Evolutionary conservation across 1,284 basidiomycete species (phyloP).

Genomic region (Rhizopogon hawkerae): DNA sequence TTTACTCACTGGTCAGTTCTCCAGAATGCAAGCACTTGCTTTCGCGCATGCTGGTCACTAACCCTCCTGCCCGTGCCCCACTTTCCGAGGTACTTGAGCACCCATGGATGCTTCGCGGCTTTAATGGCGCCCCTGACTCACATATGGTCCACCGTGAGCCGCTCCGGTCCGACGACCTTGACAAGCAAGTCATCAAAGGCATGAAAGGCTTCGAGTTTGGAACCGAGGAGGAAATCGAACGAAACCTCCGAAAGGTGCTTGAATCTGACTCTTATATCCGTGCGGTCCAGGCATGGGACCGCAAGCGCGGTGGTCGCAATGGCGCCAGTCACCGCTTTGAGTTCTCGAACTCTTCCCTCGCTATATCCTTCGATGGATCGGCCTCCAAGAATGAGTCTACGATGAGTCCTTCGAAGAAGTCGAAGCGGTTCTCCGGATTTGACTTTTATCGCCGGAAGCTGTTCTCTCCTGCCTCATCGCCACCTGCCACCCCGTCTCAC

Average conservation of each 20-base stretch:
- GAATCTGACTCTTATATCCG: conserved; percentile 72
- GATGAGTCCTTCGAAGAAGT: conserved; percentile 45
- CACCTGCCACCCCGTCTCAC: conserved; percentile 37
- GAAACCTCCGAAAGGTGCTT: conserved; percentile 65
- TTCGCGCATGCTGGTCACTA: conserved; percentile 94
- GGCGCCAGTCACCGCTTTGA: conserved; percentile 39
- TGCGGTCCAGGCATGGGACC: conserved; percentile 73
- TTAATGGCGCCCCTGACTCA: conserved; percentile 68
- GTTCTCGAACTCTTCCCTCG: conserved; percentile 58
- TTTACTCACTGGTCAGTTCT: conserved; percentile 11
- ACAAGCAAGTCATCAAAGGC: conserved; percentile 76
- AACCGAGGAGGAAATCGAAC: conserved; percentile 76
- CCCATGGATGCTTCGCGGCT: conserved; percentile 94
- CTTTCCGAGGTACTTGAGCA: conserved; percentile 85
- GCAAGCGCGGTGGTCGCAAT: conserved; percentile 49
- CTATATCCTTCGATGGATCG: conserved; percentile 53
- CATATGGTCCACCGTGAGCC: conserved; percentile 88
- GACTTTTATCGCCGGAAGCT: conserved; percentile 92
- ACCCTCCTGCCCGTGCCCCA: conserved; percentile 77
- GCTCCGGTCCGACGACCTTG: conserved; percentile 79
- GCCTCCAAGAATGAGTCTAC: conserved; percentile 33
- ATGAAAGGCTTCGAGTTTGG: conserved; percentile 99
- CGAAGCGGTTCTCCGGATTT: conserved; percentile 81
- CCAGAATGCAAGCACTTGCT: conserved; percentile 92
- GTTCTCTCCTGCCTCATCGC: conserved; percentile 64